A percentile compares a stretch with the other conserved stretches of the same genome.
Evolutionary conservation across 345 rosid species (phyloP).

Genomic region (Melastoma malabathricum): DNA sequence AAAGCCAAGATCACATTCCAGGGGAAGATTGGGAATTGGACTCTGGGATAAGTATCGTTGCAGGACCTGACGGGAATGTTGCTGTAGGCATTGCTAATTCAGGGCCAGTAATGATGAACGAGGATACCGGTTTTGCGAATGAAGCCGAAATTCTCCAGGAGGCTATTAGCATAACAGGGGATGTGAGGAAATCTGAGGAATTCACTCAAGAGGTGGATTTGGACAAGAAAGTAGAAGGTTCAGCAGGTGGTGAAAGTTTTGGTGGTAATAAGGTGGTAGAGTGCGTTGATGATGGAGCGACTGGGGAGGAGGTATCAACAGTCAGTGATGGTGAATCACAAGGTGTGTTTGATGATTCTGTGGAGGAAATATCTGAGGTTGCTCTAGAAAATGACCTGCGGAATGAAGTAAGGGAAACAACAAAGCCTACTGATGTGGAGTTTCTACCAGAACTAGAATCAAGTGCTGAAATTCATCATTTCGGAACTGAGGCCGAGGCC

Average conservation of each 20-base stretch:
- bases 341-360: conserved; percentile 8
- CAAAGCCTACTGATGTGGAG: neutral
- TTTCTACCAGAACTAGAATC: neutral
- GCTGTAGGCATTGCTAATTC: neutral
- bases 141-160: conserved; percentile 47
- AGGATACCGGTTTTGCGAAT: conserved; percentile 14
- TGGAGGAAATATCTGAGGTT: conserved; percentile 10
- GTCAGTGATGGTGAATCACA: neutral
- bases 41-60: conserved; percentile 1
- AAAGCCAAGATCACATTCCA: conserved; percentile 20
- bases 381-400: neutral
- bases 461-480: neutral
- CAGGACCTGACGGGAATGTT: conserved; percentile 8
- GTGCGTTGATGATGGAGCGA: too few relatives aligned
- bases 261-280: too few relatives aligned
- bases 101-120: conserved; percentile 8
- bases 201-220: too few relatives aligned
- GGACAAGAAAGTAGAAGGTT: too few relatives aligned
- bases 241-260: too few relatives aligned
- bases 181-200: conserved; percentile 5
- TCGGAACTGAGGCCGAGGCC: conserved; percentile 2
- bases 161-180: conserved; percentile 25
- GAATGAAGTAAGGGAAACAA: conserved; percentile 1
- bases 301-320: too few relatives aligned
- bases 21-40: conserved; percentile 16